Base-by-base conservation (phyloP, 306 rosid genomes). In the Quercus wislizeni region DNA sequence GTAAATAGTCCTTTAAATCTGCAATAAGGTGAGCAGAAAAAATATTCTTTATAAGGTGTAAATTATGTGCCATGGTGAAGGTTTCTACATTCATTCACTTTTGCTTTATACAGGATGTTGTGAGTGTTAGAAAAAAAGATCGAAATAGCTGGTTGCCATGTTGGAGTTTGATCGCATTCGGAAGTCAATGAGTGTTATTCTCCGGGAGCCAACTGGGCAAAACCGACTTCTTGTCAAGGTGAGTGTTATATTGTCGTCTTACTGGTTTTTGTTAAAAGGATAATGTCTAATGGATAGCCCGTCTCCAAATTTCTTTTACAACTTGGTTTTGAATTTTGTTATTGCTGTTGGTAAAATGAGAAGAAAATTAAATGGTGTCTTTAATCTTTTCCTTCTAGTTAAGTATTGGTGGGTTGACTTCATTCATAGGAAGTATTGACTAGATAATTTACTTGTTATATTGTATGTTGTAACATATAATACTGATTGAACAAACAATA, bases 171-270 rank as follows among this genome's bases (percentile, higher is more conserved):
- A 93, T 79, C 98, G 98, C 6, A 55, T 91, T 67, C 90, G 97
- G 74, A 93, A 93, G 88, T 91, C 98, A 4, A 91, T 93, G 97
- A 91, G 98, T 83, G 93, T 93, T 63, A 93, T 93, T 82, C 90
- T 76, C 52, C 89, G 85, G 81, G 92, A 89, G 83, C 87, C 90
- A 73, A 74, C 73, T 30, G 96, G 97, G 19, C 78, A 54, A 74
- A 93, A 93, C 74, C 81, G 91, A 79, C 94, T 93, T 77, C 95
- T 93, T 69, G 97, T 93, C 78, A 93, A 93, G 95, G 98, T 93
- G 82, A 79, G 54, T 76, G 49, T 70, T 35, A 33, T 6, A 51
- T 13, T 11, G 38, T 31, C 27, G n/a, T 27, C 27, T 17, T 35
- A 3, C 14, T 19, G 54, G 54, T 49, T 12, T 33, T 67, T 35